Evolutionary conservation across 805 yeast genomes (phyloP).

Genomic region (Lipomyces starkeyi): DNA sequence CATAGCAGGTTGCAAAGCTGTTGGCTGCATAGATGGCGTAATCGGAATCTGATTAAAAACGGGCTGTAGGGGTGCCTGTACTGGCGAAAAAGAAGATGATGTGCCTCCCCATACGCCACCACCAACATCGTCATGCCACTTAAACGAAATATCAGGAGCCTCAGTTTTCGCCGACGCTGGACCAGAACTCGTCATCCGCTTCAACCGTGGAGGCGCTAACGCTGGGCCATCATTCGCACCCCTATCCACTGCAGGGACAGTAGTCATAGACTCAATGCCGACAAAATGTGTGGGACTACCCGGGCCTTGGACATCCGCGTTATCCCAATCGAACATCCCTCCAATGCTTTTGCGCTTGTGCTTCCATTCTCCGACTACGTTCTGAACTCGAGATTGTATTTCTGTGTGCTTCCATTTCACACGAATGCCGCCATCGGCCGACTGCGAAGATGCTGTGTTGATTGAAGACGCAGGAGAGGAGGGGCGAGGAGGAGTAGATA

Average conservation of each 20-base stretch:
- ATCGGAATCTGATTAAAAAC: background rate
- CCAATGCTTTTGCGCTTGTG: slow-evolving; percentile 1
- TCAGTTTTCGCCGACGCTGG: background rate
- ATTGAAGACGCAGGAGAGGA: slow-evolving; percentile 24
- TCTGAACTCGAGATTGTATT: slow-evolving; percentile 22
- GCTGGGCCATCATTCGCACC: background rate
- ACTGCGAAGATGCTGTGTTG: slow-evolving; percentile 10
- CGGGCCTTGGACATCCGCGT: slow-evolving; percentile 11
- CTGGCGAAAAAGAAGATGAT: background rate
- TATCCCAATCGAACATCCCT: slow-evolving; percentile 32
- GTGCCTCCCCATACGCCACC: background rate
- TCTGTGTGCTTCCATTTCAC: slow-evolving; percentile 28
- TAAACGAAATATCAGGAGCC: slow-evolving; percentile 14
- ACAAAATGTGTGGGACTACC: slow-evolving; percentile 2
- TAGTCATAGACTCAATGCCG: background rate
- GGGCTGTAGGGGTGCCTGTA: background rate
- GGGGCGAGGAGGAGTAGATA: slow-evolving; percentile 11
- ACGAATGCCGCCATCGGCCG: slow-evolving; percentile 26
- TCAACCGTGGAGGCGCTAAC: background rate
- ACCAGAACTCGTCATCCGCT: background rate
- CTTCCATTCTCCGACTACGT: slow-evolving; percentile 34
- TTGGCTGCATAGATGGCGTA: background rate
- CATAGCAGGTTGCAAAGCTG: background rate
- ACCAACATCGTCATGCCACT: slow-evolving; percentile 23
- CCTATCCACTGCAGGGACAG: background rate